A percentile compares a stretch with the other conserved stretches of the same genome.
phyloP scores from a whole-genome alignment of 164 flowering plant species.

The Tetrastigma voinierianum region DNA sequence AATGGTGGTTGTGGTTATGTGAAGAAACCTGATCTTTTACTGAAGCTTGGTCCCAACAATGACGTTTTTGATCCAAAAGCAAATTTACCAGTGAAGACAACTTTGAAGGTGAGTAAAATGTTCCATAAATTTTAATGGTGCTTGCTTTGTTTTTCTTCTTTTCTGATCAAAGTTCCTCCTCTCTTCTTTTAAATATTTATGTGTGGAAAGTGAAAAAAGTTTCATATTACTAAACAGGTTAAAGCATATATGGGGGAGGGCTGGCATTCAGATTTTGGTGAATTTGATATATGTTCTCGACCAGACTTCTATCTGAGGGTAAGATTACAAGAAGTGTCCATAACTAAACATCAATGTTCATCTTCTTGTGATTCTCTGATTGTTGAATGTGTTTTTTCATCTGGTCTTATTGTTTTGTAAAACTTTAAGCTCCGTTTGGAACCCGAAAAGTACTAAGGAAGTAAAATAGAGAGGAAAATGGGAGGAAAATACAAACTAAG shows the following conservation, averaged over 20 bases:
- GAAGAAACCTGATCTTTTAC: conserved; percentile 49
- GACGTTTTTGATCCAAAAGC: conserved; percentile 39
- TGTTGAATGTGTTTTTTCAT: not conserved
- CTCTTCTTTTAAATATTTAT: not conserved
- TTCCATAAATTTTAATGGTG: not conserved
- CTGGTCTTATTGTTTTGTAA: not conserved
- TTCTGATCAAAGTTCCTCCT: too few relatives aligned
- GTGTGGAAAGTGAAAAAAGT: not conserved
- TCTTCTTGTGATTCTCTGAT: not conserved
- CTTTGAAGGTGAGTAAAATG: conserved; percentile 33
- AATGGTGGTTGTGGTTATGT: conserved; percentile 9
- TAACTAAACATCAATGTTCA: not conserved
- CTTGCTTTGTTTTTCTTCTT: conserved; percentile 1
- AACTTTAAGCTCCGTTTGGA: too few relatives aligned
- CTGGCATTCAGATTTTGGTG: conserved; percentile 44
- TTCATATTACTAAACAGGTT: conserved; percentile 26
- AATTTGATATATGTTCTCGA: conserved; percentile 52
- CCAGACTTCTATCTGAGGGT: conserved; percentile 59
- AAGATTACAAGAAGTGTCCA: not conserved
- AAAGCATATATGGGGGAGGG: conserved; percentile 54
- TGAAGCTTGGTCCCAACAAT: conserved; percentile 22
- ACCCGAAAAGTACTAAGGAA: too few relatives aligned
- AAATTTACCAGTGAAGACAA: conserved; percentile 32
- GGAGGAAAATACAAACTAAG: too few relatives aligned
- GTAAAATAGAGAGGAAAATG: too few relatives aligned